These are phyloP conservation scores for Aspergillus sp. DNA, from an alignment of 2,329 filamentous ascomycete species.

Conservation along the genomic window DNA sequence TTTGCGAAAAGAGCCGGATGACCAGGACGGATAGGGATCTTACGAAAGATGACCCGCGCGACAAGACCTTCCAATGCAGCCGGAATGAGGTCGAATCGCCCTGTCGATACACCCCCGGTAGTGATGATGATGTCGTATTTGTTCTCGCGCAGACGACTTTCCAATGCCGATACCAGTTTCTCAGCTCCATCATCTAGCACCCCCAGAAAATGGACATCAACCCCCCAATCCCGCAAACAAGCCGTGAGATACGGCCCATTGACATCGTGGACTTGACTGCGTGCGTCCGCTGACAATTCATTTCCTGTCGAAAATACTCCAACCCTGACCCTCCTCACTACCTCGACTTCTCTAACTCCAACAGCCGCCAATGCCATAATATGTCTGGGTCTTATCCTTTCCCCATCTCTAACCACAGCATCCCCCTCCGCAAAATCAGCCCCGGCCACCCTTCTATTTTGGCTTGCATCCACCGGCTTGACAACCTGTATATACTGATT, in stretches of 20 bases:
- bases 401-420: slow-evolving; percentile 8
- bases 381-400: slow-evolving; percentile 12
- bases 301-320: slow-evolving; percentile 16
- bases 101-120: slow-evolving; percentile 23
- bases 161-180: slow-evolving; percentile 6
- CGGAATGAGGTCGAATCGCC: slow-evolving; percentile 21
- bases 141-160: background rate
- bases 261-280: slow-evolving; percentile 11
- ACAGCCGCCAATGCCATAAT: slow-evolving; percentile 19
- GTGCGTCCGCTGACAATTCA: slow-evolving; percentile 4
- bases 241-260: slow-evolving; percentile 21
- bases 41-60: slow-evolving; percentile 20
- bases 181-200: slow-evolving; percentile 12
- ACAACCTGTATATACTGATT: slow-evolving; percentile 8
- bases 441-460: slow-evolving; percentile 16
- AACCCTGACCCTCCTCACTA: slow-evolving; percentile 8
- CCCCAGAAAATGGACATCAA: slow-evolving; percentile 15
- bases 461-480: slow-evolving; percentile 9
- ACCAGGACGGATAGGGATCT: slow-evolving; percentile 23
- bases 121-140: slow-evolving; percentile 21
- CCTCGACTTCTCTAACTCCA: slow-evolving; percentile 10
- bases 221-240: slow-evolving; percentile 8
- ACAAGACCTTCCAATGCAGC: slow-evolving; percentile 13
- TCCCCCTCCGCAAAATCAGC: slow-evolving; percentile 14
- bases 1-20: slow-evolving; percentile 23